These are phyloP conservation scores for Eucalyptus regnans DNA, from an alignment of 345 rosid species.

Conservation along the genomic window DNA sequence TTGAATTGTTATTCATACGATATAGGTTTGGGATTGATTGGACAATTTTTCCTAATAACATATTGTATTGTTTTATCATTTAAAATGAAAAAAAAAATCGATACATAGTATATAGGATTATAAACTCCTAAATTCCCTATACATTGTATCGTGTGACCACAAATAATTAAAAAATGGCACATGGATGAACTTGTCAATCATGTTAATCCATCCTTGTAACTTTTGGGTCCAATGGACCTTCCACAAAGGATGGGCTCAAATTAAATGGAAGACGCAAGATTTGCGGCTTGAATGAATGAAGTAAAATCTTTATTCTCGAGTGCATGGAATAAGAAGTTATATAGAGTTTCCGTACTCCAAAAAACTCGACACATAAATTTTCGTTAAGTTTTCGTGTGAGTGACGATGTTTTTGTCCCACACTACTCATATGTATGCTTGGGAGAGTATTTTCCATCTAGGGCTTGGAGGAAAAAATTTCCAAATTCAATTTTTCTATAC, in stretches of 20 bases:
- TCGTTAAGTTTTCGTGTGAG: not conserved
- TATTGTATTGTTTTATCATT: not conserved
- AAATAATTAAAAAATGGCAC: not conserved
- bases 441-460: not conserved
- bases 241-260: not conserved
- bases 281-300: not conserved
- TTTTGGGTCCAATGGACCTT: not conserved
- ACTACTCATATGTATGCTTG: not conserved
- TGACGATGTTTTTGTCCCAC: not conserved
- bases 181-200: not conserved
- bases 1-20: not conserved
- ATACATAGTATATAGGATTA: not conserved
- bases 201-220: not conserved
- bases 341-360: not conserved
- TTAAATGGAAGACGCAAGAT: not conserved
- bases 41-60: not conserved
- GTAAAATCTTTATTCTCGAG: not conserved
- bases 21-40: not conserved
- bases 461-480: not conserved
- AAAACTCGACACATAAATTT: not conserved
- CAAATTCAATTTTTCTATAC: not conserved
- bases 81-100: not conserved
- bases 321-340: not conserved
- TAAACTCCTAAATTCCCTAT: not conserved
- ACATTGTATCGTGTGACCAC: not conserved